These are phyloP conservation scores for Arachis monticola DNA, from an alignment of 331 rosid species.

Conservation along the genomic window DNA sequence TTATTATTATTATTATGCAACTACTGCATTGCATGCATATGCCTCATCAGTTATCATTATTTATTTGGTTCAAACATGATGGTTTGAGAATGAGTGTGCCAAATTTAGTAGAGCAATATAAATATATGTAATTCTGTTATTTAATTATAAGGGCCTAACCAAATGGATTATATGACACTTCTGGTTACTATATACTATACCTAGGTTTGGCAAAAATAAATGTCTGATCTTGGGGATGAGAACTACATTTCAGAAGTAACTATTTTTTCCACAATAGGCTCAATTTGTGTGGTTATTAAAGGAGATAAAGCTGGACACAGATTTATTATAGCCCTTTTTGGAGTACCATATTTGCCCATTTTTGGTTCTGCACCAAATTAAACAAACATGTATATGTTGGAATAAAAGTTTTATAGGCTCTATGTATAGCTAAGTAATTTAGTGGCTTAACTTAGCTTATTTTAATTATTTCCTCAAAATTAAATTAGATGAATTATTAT, in stretches of 20 bases:
- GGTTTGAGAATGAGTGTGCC: neutral
- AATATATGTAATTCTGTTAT: neutral
- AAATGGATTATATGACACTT: neutral
- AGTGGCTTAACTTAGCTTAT: too few relatives aligned
- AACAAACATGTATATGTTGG: neutral
- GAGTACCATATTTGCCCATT: neutral
- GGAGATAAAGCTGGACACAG: neutral
- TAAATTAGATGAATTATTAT: too few relatives aligned
- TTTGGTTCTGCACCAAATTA: neutral
- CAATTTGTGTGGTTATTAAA: neutral
- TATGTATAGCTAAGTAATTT: too few relatives aligned
- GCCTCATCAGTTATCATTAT: neutral
- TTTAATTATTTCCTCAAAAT: too few relatives aligned
- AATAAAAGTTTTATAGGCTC: too few relatives aligned
- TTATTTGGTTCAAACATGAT: neutral
- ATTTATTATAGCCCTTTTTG: neutral
- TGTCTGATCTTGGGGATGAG: neutral
- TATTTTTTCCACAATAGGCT: neutral
- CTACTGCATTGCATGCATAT: neutral
- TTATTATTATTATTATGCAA: conserved; percentile 19
- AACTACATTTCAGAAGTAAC: neutral
- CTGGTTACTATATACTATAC: neutral
- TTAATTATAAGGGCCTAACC: neutral
- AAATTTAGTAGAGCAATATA: neutral
- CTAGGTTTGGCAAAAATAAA: neutral